A percentile compares a stretch with the other conserved stretches of the same genome.
phyloP scores from a whole-genome alignment of 2,329 filamentous ascomycete species.

The Claviceps sorghi region DNA sequence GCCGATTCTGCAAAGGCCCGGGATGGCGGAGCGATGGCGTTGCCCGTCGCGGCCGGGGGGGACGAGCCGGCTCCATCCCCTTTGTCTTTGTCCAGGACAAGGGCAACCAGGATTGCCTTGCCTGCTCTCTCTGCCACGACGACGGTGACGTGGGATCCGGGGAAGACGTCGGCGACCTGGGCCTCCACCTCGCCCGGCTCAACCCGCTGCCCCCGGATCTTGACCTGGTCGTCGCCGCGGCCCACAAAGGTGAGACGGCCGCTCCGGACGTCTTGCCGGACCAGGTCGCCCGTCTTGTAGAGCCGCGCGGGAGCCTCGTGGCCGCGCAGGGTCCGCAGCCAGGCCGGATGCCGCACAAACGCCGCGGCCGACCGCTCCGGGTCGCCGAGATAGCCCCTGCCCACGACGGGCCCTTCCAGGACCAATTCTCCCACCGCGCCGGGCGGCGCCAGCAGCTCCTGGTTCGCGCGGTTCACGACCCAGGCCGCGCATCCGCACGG shows the following conservation, averaged over 20 bases:
- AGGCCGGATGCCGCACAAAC: background rate
- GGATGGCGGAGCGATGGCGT: background rate
- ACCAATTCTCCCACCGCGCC: conserved; percentile 10
- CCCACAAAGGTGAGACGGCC: background rate
- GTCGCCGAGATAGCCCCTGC: conserved; percentile 8
- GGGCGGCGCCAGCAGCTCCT: conserved; percentile 6
- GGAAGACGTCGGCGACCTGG: background rate
- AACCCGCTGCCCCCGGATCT: background rate
- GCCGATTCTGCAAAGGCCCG: background rate
- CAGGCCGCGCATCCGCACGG: conserved; percentile 8
- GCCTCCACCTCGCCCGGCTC: conserved; percentile 1
- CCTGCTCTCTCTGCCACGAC: background rate
- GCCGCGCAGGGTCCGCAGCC: conserved; percentile 1
- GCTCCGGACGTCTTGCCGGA: background rate
- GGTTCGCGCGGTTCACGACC: conserved; percentile 6
- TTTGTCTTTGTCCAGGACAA: background rate
- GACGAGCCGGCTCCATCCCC: background rate
- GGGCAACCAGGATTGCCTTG: background rate
- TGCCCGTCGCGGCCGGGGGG: too few relatives aligned
- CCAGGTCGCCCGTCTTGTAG: conserved; percentile 1
- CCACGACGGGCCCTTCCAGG: conserved; percentile 9
- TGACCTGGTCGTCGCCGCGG: conserved; percentile 1
- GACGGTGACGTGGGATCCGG: background rate
- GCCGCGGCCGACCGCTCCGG: conserved; percentile 5
- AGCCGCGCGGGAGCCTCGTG: background rate